Evolutionary conservation across 2,329 filamentous ascomycete genomes (phyloP), one percentile per base, ranked within the genome.

Genomic region (Simplicillium sp.): DNA sequence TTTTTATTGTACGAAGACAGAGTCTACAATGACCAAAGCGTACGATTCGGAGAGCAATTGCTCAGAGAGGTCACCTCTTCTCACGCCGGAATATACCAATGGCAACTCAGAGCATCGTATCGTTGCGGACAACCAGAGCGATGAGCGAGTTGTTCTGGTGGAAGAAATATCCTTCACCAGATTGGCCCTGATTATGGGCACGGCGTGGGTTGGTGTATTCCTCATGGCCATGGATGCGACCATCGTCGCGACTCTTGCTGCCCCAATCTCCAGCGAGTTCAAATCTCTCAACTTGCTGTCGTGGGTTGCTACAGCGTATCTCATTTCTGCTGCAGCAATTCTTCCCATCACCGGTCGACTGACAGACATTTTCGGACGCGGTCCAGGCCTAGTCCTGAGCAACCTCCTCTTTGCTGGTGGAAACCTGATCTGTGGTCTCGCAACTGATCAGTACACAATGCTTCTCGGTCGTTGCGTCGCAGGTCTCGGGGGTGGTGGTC

Each of bases 231-330:
- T 81, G 31, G 87, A 95, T 61, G 76, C 76, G 2, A 92, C 86
- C 37, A 82, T 95, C 47, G 86, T 94, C 50, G 87, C 88, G 7
- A 95, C 88, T 0, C 73, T 95, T 1, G 82, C 85, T 0, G 84
- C 77, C 0, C 86, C 88, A 7, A 94, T 96, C 47, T 85, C 85
- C 17, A 84, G 80, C 55, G 82, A 83, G 34, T 94, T 95, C 62
- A 71, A 81, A 44, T 94, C 86, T 1, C 75, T 94, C 20, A 83
- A 81, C 16, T 70, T 92, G 3, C 71, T 94, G 35, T 89, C 87
- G 1, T 95, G 88, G 88, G 77, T 95, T 8, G 88, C 87, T 0
- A 84, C 86, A 0, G 82, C 86, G 16, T 95, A 94, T 57, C 73
- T 94, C 20, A 88, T 95, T 53, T 83, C 87, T 49, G 94, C 90